These are phyloP conservation scores for Leishmania gerbilli DNA, from an alignment of 208 protist species.

Conservation along the genomic window DNA sequence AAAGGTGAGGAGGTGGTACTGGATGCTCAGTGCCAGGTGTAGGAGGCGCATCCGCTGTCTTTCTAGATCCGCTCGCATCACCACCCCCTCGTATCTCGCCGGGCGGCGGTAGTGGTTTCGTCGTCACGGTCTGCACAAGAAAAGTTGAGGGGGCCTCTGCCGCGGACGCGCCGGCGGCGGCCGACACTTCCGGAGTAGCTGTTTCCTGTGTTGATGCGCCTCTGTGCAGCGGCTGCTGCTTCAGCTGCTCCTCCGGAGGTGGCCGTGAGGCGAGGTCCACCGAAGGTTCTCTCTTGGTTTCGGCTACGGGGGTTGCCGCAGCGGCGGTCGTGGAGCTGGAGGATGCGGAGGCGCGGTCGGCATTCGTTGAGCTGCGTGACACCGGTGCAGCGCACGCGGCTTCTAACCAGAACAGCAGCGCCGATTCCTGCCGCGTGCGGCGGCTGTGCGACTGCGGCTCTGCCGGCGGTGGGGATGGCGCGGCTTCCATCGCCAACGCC, in stretches of 20 bases:
- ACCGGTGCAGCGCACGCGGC: conserved; percentile 13
- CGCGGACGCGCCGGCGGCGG: not conserved
- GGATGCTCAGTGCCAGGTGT: not conserved
- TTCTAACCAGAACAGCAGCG: conserved; percentile 38
- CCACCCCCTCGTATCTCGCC: not conserved
- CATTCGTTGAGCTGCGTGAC: not conserved
- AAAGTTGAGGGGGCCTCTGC: not conserved
- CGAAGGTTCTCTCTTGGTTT: not conserved
- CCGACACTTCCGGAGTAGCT: not conserved
- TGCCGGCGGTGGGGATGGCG: not conserved
- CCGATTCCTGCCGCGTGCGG: conserved; percentile 16
- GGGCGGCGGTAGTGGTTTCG: not conserved
- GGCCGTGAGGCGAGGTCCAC: not conserved
- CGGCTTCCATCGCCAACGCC: not conserved
- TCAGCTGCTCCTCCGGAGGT: not conserved
- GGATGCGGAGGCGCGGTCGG: not conserved
- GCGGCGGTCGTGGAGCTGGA: not conserved
- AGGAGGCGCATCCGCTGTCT: not conserved
- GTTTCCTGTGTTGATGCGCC: not conserved
- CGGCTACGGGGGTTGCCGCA: not conserved
- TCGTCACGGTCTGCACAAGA: not conserved
- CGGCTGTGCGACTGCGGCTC: not conserved
- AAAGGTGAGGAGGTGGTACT: not conserved
- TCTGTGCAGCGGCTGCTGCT: not conserved
- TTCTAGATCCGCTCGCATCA: not conserved